Base-by-base conservation (phyloP, 805 yeast genomes). In the Barnettozyma wickerhamii region DNA sequence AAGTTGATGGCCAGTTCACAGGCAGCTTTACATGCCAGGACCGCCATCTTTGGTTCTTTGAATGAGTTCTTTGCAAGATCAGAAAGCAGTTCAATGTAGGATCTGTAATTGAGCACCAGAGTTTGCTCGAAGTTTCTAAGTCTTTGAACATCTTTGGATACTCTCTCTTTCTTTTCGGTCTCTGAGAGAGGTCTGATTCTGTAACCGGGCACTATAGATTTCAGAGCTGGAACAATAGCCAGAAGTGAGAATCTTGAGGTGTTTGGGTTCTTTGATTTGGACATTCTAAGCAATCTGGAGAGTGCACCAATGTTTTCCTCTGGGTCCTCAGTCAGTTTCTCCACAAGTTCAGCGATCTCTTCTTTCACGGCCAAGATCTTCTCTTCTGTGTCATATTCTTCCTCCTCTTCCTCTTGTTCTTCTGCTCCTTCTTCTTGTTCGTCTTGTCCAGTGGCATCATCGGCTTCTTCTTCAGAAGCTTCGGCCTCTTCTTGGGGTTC, bases 151-250 rank as follows among this genome's bases (percentile, higher is more conserved):
- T 93, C 99, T 56, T 74, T 85, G 12, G 90, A 68, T 4, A 88
- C 95, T 52, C 79, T 86, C 53, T 88, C 96, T 46, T 77, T 74
- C 60, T 78, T 79, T 60, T 91, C 98, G 0, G 76, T 63, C 14
- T 88, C 97, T 3, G 88, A 72, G 38, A 93, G 68, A 2, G 95
- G 84, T 58, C 96, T 73, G 39, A 91, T 88, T 45, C 81, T 75
- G 62, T 91, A 91, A 7, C 93, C 82, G 2, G 99, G 99, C 2
- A 93, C 80, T 35, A 93, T 75, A 41, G 83, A 75, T 52, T 86
- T 87, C 71, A 87, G 87, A 4, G 88, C 85, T 0, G 95, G 87
- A 3, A 88, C 82, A 45, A 90, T 71, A 0, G 98, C 82, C 47
- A 88, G 65, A 45, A 89, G 65, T 1, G 96, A 75, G 40, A 89